phyloP scores from a whole-genome alignment of 805 yeast species.

The Barnettozyma siamensis region DNA sequence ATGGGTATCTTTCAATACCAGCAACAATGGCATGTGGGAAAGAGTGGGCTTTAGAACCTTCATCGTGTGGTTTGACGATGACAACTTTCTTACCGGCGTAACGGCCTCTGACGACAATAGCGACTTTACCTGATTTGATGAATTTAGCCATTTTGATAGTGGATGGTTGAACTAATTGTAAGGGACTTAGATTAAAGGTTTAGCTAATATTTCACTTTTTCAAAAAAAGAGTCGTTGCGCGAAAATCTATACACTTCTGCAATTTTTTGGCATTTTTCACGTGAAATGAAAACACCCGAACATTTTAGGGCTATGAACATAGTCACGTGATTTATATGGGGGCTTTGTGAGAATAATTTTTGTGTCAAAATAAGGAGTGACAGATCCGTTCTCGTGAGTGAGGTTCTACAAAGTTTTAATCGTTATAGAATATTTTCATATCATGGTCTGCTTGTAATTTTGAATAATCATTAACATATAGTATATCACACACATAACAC shows the following conservation, averaged over 20 bases:
- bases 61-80: slow-evolving; percentile 96
- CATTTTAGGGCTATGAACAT: background rate
- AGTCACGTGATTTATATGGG: slow-evolving; percentile 4
- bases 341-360: background rate
- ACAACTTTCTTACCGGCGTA: slow-evolving; percentile 99
- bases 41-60: slow-evolving; percentile 97
- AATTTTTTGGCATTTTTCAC: background rate
- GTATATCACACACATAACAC: too few species aligned
- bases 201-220: slow-evolving; percentile 23
- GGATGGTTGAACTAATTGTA: slow-evolving; percentile 8
- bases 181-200: slow-evolving; percentile 3
- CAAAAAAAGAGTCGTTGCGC: slow-evolving; percentile 18
- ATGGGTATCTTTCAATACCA: slow-evolving; percentile 98
- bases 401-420: too few species aligned
- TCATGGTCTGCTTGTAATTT: too few species aligned
- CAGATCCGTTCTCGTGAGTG: too few species aligned
- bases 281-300: slow-evolving; percentile 10
- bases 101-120: slow-evolving; percentile 99
- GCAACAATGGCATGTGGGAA: slow-evolving; percentile 99
- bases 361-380: background rate
- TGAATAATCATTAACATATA: too few species aligned
- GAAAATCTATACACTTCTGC: background rate
- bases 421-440: too few species aligned
- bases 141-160: slow-evolving; percentile 81
- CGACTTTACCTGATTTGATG: slow-evolving; percentile 97